Evolutionary conservation across 2,329 filamentous ascomycete genomes (phyloP), one percentile per base, ranked within the genome.

Genomic region (Fusarium sp.): DNA sequence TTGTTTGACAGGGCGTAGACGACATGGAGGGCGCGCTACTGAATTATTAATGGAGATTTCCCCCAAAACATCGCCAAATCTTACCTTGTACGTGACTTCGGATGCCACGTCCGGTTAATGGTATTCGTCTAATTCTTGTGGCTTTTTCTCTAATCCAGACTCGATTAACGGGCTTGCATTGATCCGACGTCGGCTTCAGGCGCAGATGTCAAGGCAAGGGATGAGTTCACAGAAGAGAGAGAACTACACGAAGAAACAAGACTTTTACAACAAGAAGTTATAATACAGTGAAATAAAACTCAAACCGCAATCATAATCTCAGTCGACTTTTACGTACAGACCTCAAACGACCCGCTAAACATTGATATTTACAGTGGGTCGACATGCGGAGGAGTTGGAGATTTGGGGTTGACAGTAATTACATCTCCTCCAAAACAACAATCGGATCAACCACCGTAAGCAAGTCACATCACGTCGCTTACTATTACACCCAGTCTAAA

Each of bases 41-140:
- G 45, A 58, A 63, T 65, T 65, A 65, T 63, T 63, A 65, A 65
- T 65, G 57, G 50, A 41, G 46, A 61, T 58, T 13, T 15, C 44
- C 46, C 31, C 31, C 11, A 11, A 32, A 32, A 32, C 11, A 39
- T 34, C 38, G 8, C 22, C 22, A 59, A 41, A 44, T 7, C 29
- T 31, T 35, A 53, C 46, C 56, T 32, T 47, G 5, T n/a, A 35
- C 42, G 56, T 38, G 31, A 32, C 35, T 10, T 40, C 39, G 39
- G 44, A 25, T 11, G 29, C 32, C 48, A 25, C 7, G 15, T 26
- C 53, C 19, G 19, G 22, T 15, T 12, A 7, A 52, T 19, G 32
- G 39, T 52, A 13, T 22, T 59, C 44, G 50, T 45, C 29, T 57
- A 61, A 40, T 42, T 43, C 40, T 11, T 48, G 61, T 65, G 61